A percentile compares a stretch with the other conserved stretches of the same genome.
phyloP scores from a whole-genome alignment of 352 stramenopile species.

The Halophytophthora polymorphica region DNA sequence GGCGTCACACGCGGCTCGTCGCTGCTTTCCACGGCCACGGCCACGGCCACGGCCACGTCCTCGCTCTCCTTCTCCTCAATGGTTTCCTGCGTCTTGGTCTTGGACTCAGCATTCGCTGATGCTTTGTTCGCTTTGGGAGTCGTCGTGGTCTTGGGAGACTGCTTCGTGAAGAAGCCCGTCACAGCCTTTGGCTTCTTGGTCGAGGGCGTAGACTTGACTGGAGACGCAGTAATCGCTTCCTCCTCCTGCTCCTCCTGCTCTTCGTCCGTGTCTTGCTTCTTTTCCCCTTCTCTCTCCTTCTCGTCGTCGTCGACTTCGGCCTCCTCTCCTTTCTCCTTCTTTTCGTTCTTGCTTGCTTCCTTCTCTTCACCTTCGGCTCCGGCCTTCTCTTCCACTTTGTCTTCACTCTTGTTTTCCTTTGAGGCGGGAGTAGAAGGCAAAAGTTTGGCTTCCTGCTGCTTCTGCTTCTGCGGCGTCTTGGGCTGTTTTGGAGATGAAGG shows the following conservation, averaged over 20 bases:
- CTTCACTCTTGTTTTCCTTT: not conserved
- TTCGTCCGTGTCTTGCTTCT: slow-evolving; percentile 1
- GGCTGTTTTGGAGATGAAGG: slow-evolving; percentile 12
- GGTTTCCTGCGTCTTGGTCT: slow-evolving; percentile 11
- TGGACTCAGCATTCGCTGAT: slow-evolving; percentile 3
- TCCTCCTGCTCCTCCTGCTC: slow-evolving; percentile 3
- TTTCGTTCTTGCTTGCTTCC: not conserved
- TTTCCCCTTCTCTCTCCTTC: slow-evolving; percentile 2
- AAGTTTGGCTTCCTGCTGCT: slow-evolving; percentile 14
- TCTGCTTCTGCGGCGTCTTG: slow-evolving; percentile 24
- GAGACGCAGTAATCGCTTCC: slow-evolving; percentile 8
- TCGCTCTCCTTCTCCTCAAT: slow-evolving; percentile 2
- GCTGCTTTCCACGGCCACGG: slow-evolving; percentile 7
- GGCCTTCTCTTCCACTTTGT: slow-evolving; percentile 4
- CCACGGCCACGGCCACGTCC: slow-evolving; percentile 5
- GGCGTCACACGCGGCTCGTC: slow-evolving; percentile 24
- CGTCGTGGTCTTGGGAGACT: slow-evolving; percentile 10
- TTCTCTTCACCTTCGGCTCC: slow-evolving; percentile 2
- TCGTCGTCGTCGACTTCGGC: slow-evolving; percentile 3
- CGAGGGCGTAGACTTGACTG: no score
- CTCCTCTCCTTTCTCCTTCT: not conserved
- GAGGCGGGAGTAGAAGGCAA: slow-evolving; percentile 5
- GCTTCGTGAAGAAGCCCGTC: slow-evolving; percentile 8
- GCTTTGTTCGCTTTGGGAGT: slow-evolving; percentile 7
- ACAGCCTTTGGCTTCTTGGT: slow-evolving; percentile 14